Base-by-base conservation (phyloP, 345 rosid genomes). In the Physaria fendleri region DNA sequence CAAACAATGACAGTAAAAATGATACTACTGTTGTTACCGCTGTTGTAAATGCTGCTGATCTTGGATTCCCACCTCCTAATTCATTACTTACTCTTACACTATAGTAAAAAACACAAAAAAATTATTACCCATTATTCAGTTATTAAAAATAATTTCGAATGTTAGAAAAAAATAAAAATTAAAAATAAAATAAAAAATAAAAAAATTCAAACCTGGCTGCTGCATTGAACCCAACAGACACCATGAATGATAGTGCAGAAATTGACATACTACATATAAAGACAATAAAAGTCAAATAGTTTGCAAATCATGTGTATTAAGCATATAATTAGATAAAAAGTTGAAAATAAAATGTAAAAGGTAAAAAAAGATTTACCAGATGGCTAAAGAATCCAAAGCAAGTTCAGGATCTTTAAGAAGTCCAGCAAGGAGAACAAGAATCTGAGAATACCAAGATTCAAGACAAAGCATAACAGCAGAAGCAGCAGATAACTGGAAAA, bases 171-270 rank as follows among this genome's bases (percentile, higher is more conserved):
- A n/a, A n/a, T n/a, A n/a, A n/a, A n/a, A n/a, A n/a, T n/a, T n/a
- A n/a, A n/a, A n/a, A n/a, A n/a, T n/a, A n/a, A n/a, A n/a, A n/a
- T n/a, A n/a, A n/a, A n/a, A n/a, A n/a, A n/a, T n/a, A n/a, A n/a
- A n/a, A n/a, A n/a, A n/a, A n/a, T n/a, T n/a, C n/a, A n/a, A n/a
- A 85, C 94, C 94, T 86, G 38, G 83, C 88, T 22, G 90, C 95
- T 12, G 90, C 95, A 56, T 83, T 86, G 69, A 86, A 81, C 22
- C 90, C 95, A 59, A 83, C 73, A 0, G 94, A 51, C 24, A 85
- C 77, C 94, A 85, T 83, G 53, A 39, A 79, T 3, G 78, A 76
- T 78, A 85, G 70, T 11, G 85, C 84, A 5, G 75, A 50, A 12
- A 86, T 76, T 10, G 81, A 49, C 87, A 81, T 75, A 78, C 95